Evolutionary conservation across 2,329 filamentous ascomycete species (phyloP).

Genomic region (Penicillium occitanis): DNA sequence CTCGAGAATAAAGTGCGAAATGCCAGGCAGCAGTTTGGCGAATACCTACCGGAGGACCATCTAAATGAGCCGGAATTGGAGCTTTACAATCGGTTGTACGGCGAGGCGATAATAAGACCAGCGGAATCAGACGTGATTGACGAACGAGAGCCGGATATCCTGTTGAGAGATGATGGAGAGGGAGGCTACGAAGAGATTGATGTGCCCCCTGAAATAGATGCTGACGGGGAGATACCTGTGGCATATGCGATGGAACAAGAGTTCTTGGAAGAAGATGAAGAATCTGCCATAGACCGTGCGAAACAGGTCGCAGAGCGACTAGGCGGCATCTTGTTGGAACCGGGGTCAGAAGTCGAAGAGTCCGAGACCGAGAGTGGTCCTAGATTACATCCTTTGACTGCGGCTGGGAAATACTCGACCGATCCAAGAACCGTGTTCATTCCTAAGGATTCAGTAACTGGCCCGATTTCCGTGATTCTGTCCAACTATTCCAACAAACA

Average conservation of each 20-base stretch:
- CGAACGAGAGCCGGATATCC: slow-evolving; percentile 33
- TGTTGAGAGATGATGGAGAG: slow-evolving; percentile 41
- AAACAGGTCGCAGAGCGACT: slow-evolving; percentile 42
- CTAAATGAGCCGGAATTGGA: slow-evolving; percentile 68
- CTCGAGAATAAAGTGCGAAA: slow-evolving; percentile 57
- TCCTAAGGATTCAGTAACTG: slow-evolving; percentile 66
- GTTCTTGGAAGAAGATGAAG: slow-evolving; percentile 29
- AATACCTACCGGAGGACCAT: slow-evolving; percentile 70
- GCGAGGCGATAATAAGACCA: slow-evolving; percentile 58
- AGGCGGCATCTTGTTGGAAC: slow-evolving; percentile 44
- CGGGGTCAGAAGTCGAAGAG: slow-evolving; percentile 36
- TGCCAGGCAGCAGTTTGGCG: slow-evolving; percentile 72
- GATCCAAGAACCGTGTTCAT: slow-evolving; percentile 72
- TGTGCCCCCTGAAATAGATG: slow-evolving; percentile 23
- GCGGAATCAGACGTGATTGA: slow-evolving; percentile 32
- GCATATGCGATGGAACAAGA: slow-evolving; percentile 34
- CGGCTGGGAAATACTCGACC: slow-evolving; percentile 71
- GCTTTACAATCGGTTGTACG: slow-evolving; percentile 79
- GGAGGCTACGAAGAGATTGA: slow-evolving; percentile 41
- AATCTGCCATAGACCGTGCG: slow-evolving; percentile 34
- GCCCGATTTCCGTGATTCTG: slow-evolving; percentile 69
- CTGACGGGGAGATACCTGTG: slow-evolving; percentile 29
- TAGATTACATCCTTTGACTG: slow-evolving; percentile 72
- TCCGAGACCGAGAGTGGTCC: slow-evolving; percentile 40
- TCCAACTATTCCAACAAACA: slow-evolving; percentile 70